phyloP scores from a whole-genome alignment of 768 basidiomycete genomes.

The Russula virescens region DNA sequence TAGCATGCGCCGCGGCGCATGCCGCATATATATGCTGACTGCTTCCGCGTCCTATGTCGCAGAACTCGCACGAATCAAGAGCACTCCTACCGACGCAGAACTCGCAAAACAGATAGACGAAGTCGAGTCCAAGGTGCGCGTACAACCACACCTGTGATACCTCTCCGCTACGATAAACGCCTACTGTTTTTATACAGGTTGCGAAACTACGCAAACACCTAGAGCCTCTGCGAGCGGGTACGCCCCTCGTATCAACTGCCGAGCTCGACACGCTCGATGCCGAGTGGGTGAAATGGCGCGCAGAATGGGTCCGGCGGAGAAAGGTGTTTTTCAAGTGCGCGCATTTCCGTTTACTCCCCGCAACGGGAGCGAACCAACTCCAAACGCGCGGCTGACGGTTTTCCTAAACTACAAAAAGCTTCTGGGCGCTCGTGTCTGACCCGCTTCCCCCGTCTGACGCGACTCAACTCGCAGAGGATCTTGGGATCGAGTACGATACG shows the following conservation, averaged over 20 bases:
- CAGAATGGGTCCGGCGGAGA: constrained; percentile 71
- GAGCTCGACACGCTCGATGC: constrained; percentile 63
- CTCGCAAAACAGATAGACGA: constrained; percentile 51
- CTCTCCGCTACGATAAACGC: too few species aligned
- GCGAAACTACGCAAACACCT: constrained; percentile 45
- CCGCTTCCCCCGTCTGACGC: constrained; percentile 61
- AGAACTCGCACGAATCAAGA: constrained; percentile 64
- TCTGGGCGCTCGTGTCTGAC: constrained; percentile 71
- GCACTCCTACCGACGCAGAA: constrained; percentile 63
- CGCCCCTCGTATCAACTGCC: constrained; percentile 60
- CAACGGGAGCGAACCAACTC: background rate
- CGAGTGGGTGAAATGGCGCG: constrained; percentile 76
- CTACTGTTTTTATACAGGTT: constrained; percentile 36
- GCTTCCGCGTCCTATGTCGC: background rate
- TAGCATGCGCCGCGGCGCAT: too few species aligned
- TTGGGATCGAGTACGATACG: constrained; percentile 77
- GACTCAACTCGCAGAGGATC: constrained; percentile 60
- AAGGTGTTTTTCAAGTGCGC: constrained; percentile 74
- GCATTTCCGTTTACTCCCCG: background rate
- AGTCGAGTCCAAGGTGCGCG: constrained; percentile 47
- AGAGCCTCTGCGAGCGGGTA: constrained; percentile 60
- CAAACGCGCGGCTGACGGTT: background rate
- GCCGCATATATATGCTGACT: constrained; percentile 11
- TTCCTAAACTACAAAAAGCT: constrained; percentile 36
- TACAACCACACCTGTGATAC: too few species aligned